Base-by-base conservation (phyloP, 352 stramenopile genomes). In the Peronospora farinosa region DNA sequence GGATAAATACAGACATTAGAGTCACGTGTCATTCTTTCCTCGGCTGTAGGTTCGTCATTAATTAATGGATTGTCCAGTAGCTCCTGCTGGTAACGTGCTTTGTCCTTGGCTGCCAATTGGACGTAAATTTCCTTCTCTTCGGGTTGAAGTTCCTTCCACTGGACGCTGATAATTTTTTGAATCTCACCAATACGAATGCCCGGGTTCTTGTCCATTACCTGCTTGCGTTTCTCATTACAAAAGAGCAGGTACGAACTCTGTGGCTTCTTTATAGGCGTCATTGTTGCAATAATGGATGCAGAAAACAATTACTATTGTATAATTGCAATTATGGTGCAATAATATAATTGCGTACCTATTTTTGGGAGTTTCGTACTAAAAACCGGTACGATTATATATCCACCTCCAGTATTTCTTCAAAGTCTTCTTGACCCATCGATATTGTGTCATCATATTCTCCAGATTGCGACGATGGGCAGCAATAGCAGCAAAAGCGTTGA, bases 101-200 rank as follows among this genome's bases (percentile, higher is more conserved):
- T 93, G 75, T 97, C 93, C 56, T 91, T 72, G 9, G 65, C 70
- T 2, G 90, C 89, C 32, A 95, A 51, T 37, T 86, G 45, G 47
- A 90, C 73, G 65, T 96, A 97, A 10, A 89, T 69, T 46, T 95
- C 73, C 37, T 95, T 95, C 49, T 97, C 69, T 17, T 96, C 74
- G 2, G 74, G 57, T 6, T 60, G 65, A 15, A 98, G 69, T 37
- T 71, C 73, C 12, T 87, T 88, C 95, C 95, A 98, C 39, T 91
- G 76, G 37, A 69, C 66, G 25, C 92, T 96, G 25, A 97, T 84
- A 13, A 90, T 59, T 63, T 96, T 96, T 42, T 96, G 86, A 15
- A 97, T 75, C 11, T 86, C 72, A 7, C 80, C 78, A 38, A 94
- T 62, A 6, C 49, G 51, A 36, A 50, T 17, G 61, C 80, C 78